A percentile compares a stretch with the other conserved stretches of the same genome.
phyloP scores from a whole-genome alignment of 257 asterid species.

The Plantago ovata region DNA sequence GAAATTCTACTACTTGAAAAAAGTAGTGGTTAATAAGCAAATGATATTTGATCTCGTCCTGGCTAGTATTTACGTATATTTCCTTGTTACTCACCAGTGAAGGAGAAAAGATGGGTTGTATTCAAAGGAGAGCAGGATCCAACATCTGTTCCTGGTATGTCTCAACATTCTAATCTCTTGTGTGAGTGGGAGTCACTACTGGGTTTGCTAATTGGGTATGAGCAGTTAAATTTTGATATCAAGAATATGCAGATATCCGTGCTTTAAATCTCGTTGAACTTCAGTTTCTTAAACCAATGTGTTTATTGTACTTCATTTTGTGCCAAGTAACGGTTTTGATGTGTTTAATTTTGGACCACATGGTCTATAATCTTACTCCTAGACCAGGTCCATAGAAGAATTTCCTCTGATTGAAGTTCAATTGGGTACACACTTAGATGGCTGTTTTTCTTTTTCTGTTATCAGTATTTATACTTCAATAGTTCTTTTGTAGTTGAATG shows the following conservation, averaged over 20 bases:
- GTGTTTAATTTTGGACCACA: no score
- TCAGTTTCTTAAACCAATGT: slow-evolving; percentile 1
- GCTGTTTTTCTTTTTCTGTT: slow-evolving; percentile 13
- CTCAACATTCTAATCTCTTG: slow-evolving; percentile 16
- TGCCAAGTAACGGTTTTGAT: slow-evolving; percentile 4
- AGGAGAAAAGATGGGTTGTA: slow-evolving; percentile 85
- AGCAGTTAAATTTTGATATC: slow-evolving; percentile 5
- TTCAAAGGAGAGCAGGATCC: slow-evolving; percentile 95
- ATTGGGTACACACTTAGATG: neutral
- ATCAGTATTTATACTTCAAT: slow-evolving; percentile 29
- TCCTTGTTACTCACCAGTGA: slow-evolving; percentile 46
- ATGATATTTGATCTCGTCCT: neutral
- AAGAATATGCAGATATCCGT: slow-evolving; percentile 9
- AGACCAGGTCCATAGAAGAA: no score
- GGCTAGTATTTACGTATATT: slow-evolving; percentile 7
- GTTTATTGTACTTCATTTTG: neutral
- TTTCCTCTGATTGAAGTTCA: slow-evolving; percentile 3
- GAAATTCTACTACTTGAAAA: neutral
- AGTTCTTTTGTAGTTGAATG: slow-evolving; percentile 81
- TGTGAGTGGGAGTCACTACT: slow-evolving; percentile 6
- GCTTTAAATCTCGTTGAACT: no score
- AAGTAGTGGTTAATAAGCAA: slow-evolving; percentile 15
- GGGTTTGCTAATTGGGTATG: neutral
- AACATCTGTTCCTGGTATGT: slow-evolving; percentile 77
- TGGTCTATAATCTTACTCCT: no score